Evolutionary conservation across 352 stramenopile species (phyloP), one percentile per base, ranked within the genome.

Genomic region (Globisporangium polare): DNA sequence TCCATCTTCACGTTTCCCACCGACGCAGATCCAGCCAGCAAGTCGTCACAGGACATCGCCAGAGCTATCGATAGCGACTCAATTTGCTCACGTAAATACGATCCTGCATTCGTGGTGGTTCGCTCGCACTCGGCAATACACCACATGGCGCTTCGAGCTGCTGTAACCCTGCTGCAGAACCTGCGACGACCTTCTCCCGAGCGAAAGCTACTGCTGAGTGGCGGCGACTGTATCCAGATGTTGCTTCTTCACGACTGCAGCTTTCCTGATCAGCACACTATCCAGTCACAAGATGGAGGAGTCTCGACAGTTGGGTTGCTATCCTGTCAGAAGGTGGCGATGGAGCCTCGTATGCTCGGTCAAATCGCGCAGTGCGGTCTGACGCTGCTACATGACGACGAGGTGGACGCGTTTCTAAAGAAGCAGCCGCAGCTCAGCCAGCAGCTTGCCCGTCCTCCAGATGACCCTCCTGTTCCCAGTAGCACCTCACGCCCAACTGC

Each of bases 1-100:
- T 80, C 75, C 35, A 78, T 81, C 24, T 84, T 84, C 56, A 43
- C 62, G 20, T 84, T 84, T 33, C 54, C 62, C 6, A 62, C 56
- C 10, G n/a, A 27, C 29, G 26, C 18, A 15, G 47, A 29, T 31
- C 7, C 22, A 51, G 15, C 22, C 31, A 53, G 15, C 46, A 22
- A 5, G 1, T 53, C 24, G 2, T 12, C 4, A 35, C 13, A 35
- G 29, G 8, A 29, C 5, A 35, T 1, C 20, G 29, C n/a, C 7
- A 17, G 20, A 10, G 8, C 22, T 22, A 35, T n/a, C 10, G 17
- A 24, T 26, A 60, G 22, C 42, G 15, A 26, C 10, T 24, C 9
- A 17, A 6, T 51, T 3, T 55, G 37, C 9, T 46, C 50, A 15
- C 12, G 13, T n/a, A 45, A 6, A 56, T 33, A 8, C 10, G 20